These are phyloP conservation scores for Alternaria gansuensis DNA, from an alignment of 2,329 filamentous ascomycete genomes.

Conservation along the genomic window DNA sequence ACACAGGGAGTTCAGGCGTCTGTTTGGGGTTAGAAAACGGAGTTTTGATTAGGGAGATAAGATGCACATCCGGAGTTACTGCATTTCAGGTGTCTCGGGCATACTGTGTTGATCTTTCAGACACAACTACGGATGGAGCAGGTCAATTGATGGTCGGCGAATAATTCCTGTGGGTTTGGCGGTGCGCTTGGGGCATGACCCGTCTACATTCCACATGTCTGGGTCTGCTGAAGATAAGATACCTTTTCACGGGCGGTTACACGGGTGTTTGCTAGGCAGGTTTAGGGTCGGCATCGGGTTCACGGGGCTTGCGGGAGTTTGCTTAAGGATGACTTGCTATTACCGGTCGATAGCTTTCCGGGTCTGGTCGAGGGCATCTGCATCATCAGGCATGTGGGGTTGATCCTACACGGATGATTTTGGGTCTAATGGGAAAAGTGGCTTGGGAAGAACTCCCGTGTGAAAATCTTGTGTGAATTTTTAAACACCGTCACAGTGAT, in stretches of 20 bases:
- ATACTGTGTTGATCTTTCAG: conserved; percentile 52
- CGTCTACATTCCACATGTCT: conserved; percentile 48
- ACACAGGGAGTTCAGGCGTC: conserved; percentile 84
- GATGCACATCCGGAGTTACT: conserved; percentile 56
- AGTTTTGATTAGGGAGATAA: conserved; percentile 49
- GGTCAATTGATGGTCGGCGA: conserved; percentile 39
- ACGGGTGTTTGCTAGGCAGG: conserved; percentile 44
- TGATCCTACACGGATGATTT: conserved; percentile 31
- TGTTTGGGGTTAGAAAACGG: conserved; percentile 79
- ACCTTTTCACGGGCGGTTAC: conserved; percentile 41
- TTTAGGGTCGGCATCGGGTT: conserved; percentile 36
- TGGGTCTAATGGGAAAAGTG: conserved; percentile 46
- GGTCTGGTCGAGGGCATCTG: conserved; percentile 31
- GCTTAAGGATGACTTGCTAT: conserved; percentile 31
- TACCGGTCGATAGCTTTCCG: conserved; percentile 27
- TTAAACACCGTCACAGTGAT: neutral
- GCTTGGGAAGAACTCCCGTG: conserved; percentile 21
- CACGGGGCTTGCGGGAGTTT: conserved; percentile 39
- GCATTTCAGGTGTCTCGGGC: conserved; percentile 56
- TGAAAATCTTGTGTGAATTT: neutral
- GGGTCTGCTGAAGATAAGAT: conserved; percentile 43
- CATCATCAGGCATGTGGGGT: conserved; percentile 24
- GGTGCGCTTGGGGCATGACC: conserved; percentile 40
- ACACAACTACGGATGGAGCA: conserved; percentile 40
- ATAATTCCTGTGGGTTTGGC: conserved; percentile 46